Base-by-base conservation (phyloP, 768 basidiomycete genomes). In the Daedaleopsis sinensis region DNA sequence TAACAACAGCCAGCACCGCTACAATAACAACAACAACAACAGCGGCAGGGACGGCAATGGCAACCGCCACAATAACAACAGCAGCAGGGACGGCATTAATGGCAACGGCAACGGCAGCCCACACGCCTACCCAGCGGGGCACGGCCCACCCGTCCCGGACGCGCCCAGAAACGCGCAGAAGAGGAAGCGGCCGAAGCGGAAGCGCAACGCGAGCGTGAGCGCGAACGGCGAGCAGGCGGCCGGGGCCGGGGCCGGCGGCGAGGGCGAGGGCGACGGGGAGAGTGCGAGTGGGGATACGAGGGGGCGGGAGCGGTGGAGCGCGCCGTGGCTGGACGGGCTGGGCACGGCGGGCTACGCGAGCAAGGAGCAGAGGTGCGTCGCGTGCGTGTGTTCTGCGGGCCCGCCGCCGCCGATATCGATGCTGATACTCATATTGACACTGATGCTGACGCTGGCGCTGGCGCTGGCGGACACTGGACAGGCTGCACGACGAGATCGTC, bases 401-500 rank as follows among this genome's bases (percentile, higher is more conserved):
- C 37, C 37, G 8, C n/a, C n/a, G n/a, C n/a, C n/a, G n/a, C n/a
- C n/a, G 39, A 42, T 42, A 11, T 7, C 27, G 27, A 32, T 7
- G 27, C 27, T 7, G 27, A 32, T 32, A 32, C 27, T 7, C 3
- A 32, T 7, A 32, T 7, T 32, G 27, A 7, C 27, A 32, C 27
- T 48, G 21, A 10, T 32, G 55, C 38, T 44, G 19, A 44, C 42
- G 35, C 43, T 9, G 37, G 12, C 42, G 54, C 50, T 46, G 51
- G 24, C 56, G 19, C 23, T 18, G 47, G 24, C 16, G 43, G 39
- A n/a, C n/a, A n/a, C n/a, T 42, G 27, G 42, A 24, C 59, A 87
- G 90, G 73, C 72, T 92, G 36, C 87, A 90, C 66, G 73, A 81
- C 51, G 89, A 91, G 72, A 84, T 89, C 54, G 70, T 79, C 6